A percentile compares a stretch with the other conserved stretches of the same genome.
phyloP scores from a whole-genome alignment of 2,329 filamentous ascomycete species.

The Penicillium oxalicum region DNA sequence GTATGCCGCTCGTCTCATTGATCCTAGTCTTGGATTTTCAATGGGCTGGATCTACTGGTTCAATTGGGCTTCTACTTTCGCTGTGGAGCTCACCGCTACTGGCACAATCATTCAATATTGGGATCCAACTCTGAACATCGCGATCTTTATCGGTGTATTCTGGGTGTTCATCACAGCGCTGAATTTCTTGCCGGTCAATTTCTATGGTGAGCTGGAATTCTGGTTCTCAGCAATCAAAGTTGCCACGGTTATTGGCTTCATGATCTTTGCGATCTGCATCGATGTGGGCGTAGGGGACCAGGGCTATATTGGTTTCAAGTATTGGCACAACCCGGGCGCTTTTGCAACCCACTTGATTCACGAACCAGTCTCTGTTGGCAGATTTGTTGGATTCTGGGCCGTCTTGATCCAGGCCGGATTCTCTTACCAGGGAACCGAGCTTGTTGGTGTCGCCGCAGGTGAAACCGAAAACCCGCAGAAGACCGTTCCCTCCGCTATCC shows the following conservation, averaged over 20 bases:
- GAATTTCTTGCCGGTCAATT: constrained; percentile 65
- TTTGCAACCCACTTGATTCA: constrained; percentile 60
- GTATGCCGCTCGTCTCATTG: constrained; percentile 68
- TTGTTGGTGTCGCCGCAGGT: constrained; percentile 69
- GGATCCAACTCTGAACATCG: constrained; percentile 56
- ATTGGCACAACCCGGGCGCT: constrained; percentile 64
- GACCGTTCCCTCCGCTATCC: constrained; percentile 65
- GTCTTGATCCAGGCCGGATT: constrained; percentile 42
- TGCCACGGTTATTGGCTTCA: constrained; percentile 65
- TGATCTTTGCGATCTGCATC: constrained; percentile 70
- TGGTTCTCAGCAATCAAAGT: constrained; percentile 74
- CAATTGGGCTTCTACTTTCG: constrained; percentile 66
- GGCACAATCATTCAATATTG: constrained; percentile 73
- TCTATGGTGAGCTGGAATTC: constrained; percentile 73
- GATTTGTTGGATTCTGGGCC: constrained; percentile 57
- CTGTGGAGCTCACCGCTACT: constrained; percentile 66
- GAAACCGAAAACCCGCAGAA: constrained; percentile 67
- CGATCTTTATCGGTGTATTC: constrained; percentile 67
- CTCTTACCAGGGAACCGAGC: constrained; percentile 56
- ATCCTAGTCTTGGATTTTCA: constrained; percentile 64
- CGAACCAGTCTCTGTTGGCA: constrained; percentile 49
- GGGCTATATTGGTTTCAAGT: constrained; percentile 67
- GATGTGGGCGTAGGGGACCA: constrained; percentile 65
- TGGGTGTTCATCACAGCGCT: constrained; percentile 62
- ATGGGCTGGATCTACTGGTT: constrained; percentile 85